Evolutionary conservation across 2,329 filamentous ascomycete genomes (phyloP).

Genomic region (Penicillium sp.): DNA sequence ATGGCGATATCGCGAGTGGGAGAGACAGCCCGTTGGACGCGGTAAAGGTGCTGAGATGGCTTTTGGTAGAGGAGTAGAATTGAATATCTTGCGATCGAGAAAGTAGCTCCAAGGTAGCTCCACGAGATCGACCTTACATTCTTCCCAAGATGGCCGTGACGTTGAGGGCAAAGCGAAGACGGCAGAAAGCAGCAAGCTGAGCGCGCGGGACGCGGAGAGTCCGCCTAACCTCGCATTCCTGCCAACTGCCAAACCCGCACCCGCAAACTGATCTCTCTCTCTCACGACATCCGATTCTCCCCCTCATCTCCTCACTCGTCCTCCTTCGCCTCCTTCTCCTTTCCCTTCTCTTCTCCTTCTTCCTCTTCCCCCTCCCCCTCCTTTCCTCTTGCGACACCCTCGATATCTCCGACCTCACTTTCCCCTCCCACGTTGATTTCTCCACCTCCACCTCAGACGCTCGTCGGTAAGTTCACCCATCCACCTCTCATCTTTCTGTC

Average conservation of each 20-base stretch:
- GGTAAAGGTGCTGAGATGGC: no score
- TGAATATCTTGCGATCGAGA: background rate
- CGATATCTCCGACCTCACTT: constrained; percentile 19
- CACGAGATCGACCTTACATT: no score
- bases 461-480: constrained; percentile 21
- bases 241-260: constrained; percentile 15
- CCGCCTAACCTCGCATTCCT: constrained; percentile 23
- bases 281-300: constrained; percentile 20
- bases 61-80: no score
- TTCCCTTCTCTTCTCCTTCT: constrained; percentile 21
- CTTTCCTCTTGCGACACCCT: constrained; percentile 13
- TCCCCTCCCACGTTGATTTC: constrained; percentile 24
- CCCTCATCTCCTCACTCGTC: constrained; percentile 16
- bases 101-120: no score
- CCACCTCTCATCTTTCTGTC: background rate
- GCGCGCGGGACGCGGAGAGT: constrained; percentile 4
- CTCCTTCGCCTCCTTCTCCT: constrained; percentile 20
- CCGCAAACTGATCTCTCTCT: no score
- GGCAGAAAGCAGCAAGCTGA: background rate
- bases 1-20: no score
- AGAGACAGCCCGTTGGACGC: no score
- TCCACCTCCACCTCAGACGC: constrained; percentile 24
- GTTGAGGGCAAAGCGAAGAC: constrained; percentile 2
- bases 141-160: no score
- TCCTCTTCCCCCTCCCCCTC: constrained; percentile 21